phyloP scores from a whole-genome alignment of 2,329 filamentous ascomycete species.

The Didymella pinodella region DNA sequence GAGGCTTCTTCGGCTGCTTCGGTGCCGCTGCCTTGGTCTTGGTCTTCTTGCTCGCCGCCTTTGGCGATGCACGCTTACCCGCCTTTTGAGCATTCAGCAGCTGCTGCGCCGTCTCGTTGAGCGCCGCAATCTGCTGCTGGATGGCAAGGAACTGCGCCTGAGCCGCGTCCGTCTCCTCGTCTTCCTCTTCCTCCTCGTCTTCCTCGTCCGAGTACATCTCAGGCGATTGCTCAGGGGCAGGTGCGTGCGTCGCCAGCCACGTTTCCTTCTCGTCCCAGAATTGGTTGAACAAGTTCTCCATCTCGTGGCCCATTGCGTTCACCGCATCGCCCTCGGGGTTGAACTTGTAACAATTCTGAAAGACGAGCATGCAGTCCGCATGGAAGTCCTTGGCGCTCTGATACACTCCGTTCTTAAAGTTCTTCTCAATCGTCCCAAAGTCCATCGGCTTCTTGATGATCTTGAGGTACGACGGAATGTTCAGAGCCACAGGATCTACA shows the following conservation, averaged over 20 bases:
- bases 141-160: slow-evolving; percentile 60
- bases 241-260: slow-evolving; percentile 80
- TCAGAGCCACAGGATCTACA: slow-evolving; percentile 91
- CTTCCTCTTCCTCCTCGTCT: slow-evolving; percentile 72
- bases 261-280: slow-evolving; percentile 81
- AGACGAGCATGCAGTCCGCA: slow-evolving; percentile 80
- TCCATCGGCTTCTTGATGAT: slow-evolving; percentile 99
- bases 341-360: slow-evolving; percentile 91
- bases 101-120: slow-evolving; percentile 69
- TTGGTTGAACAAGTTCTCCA: slow-evolving; percentile 77
- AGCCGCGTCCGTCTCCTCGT: slow-evolving; percentile 57
- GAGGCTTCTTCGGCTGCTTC: slow-evolving; percentile 41
- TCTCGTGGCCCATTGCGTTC: slow-evolving; percentile 72
- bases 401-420: slow-evolving; percentile 81
- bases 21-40: slow-evolving; percentile 41
- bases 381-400: slow-evolving; percentile 85
- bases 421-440: slow-evolving; percentile 78
- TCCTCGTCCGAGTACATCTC: slow-evolving; percentile 62
- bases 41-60: slow-evolving; percentile 58
- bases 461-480: slow-evolving; percentile 91
- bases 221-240: slow-evolving; percentile 70
- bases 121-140: slow-evolving; percentile 73
- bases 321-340: slow-evolving; percentile 82
- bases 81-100: slow-evolving; percentile 44
- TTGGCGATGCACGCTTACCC: slow-evolving; percentile 64